Conservation (phyloP, 1,139 yeast genomes). For the Cylindricascospora bacillispora region DNA sequence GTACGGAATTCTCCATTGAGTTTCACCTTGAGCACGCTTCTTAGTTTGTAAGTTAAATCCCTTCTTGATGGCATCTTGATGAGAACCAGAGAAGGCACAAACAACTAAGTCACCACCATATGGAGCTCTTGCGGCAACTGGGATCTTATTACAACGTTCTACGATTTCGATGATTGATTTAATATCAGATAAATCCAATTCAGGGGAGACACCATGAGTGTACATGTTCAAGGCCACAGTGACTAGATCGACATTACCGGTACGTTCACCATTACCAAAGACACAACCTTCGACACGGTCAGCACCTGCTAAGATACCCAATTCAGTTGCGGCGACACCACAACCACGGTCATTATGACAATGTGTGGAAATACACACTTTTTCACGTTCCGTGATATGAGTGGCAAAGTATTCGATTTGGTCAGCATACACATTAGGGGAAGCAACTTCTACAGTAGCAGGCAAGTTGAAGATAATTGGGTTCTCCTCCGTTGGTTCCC, state of each 20-base stretch:
- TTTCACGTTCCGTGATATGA: conserved; percentile 70
- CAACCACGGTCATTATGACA: conserved; percentile 97
- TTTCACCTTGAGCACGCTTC: conserved; percentile 33
- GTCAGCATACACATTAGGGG: conserved; percentile 93
- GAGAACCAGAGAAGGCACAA: conserved; percentile 93
- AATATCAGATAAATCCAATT: conserved; percentile 77
- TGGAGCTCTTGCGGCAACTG: conserved; percentile 87
- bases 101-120: conserved; percentile 95
- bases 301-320: conserved; percentile 91
- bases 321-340: conserved; percentile 95
- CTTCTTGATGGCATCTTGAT: conserved; percentile 96
- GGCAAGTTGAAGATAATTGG: conserved; percentile 94
- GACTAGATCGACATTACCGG: conserved; percentile 93
- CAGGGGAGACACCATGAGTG: conserved; percentile 85
- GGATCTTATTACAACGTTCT: conserved; percentile 90
- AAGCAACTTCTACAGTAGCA: conserved; percentile 93
- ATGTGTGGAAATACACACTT: conserved; percentile 79
- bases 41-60: conserved; percentile 60
- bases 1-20: conserved; percentile 77
- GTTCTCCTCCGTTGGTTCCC: conserved; percentile 74
- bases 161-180: conserved; percentile 71
- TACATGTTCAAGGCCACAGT: conserved; percentile 86
- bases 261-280: conserved; percentile 96
- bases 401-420: conserved; percentile 85
- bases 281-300: conserved; percentile 97